Base-by-base conservation (phyloP, 345 rosid species). In the Sisymbrium irio region DNA sequence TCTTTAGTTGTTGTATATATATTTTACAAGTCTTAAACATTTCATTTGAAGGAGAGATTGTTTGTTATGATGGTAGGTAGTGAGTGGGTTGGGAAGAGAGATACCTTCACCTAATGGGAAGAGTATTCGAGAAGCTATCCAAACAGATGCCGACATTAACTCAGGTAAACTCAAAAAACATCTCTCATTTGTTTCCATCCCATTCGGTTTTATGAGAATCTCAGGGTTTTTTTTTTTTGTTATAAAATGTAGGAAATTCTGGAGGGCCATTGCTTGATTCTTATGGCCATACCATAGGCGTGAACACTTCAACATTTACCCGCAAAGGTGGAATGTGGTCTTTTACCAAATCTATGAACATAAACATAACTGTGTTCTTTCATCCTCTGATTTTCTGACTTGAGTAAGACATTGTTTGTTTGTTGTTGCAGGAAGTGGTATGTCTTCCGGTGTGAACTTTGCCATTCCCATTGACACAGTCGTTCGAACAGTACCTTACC, bases 71-170 rank as follows among this genome's bases (percentile, higher is more conserved):
- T 70, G 65, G 65, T 80, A 94, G 97, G 96, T 91, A 47, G 88
- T 95, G 67, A 91, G 99, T 61, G 99, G 97, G 18, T 71, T 91
- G 53, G 92, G 97, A 67, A 75, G 97, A 83, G 91, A 91, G 88
- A 88, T 89, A 64, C 93, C 97, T 27, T 89, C 93, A 32, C 93
- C 99, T 37, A 87, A 82, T 75, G 97, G 97, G 20, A 79, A 85
- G 25, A 90, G 92, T 57, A 91, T 91, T 50, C 73, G 82, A 54
- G 98, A 93, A 69, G 96, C 89, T 62, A 89, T 91, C 19, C 97
- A 89, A 72, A 94, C 97, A 0, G 95, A 94, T 83, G 95, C 96
- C 60, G 93, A 87, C 35, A 91, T 89, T 15, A 89, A 89, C 72
- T 85, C 97, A 3, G 94, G 96, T 86, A 75, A 5, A 37, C 2